A percentile compares a stretch with the other conserved stretches of the same genome.
Conservation (phyloP, 768 basidiomycete genomes). For the Mycena metata region DNA sequence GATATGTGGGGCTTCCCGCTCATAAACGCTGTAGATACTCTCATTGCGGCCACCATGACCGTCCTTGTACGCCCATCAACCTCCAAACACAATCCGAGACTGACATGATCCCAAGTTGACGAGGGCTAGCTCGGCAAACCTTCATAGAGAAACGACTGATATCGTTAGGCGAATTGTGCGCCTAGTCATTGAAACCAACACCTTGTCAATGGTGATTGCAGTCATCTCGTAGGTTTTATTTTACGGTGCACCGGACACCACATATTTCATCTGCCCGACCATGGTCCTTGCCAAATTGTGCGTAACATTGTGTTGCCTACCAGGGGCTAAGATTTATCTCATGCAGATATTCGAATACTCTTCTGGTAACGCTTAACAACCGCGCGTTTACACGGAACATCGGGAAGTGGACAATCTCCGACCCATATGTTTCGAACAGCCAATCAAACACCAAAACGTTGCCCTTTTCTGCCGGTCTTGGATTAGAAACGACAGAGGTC, state of each 20-base stretch:
- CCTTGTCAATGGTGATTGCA: conserved; percentile 1
- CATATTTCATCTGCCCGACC: conserved; percentile 18
- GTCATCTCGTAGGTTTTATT: background rate
- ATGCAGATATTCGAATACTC: background rate
- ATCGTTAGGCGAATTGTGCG: conserved; percentile 26
- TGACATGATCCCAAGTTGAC: too few species aligned
- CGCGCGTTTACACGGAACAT: background rate
- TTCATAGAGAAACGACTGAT: conserved; percentile 20
- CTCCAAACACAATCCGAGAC: too few species aligned
- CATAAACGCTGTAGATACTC: background rate
- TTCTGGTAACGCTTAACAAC: background rate
- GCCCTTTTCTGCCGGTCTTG: too few species aligned
- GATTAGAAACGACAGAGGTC: too few species aligned
- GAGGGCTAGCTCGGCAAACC: background rate
- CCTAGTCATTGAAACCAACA: conserved; percentile 16
- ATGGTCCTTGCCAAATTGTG: conserved; percentile 28
- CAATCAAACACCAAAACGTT: too few species aligned
- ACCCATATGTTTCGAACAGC: too few species aligned
- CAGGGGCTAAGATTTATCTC: background rate
- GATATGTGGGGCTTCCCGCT: background rate
- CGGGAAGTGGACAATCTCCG: too few species aligned
- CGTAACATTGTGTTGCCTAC: background rate
- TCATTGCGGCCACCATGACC: conserved; percentile 14
- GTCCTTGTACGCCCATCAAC: too few species aligned
- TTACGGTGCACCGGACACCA: conserved; percentile 15